phyloP scores from a whole-genome alignment of 2,329 filamentous ascomycete species.

The Orbilia oligospora region DNA sequence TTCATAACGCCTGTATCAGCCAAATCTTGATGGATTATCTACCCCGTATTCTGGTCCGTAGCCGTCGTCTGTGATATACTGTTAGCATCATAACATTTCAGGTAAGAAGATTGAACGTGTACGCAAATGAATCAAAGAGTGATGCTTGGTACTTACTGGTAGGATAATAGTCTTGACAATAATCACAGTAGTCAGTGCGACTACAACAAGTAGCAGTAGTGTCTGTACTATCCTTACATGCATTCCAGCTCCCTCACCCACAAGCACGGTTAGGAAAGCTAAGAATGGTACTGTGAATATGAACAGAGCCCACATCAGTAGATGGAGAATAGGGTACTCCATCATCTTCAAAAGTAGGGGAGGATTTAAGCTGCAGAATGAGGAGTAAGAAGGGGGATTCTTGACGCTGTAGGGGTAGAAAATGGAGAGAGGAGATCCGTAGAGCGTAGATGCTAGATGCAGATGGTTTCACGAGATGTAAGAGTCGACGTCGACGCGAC shows the following conservation, averaged over 20 bases:
- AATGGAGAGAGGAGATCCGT: background rate
- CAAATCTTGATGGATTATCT: background rate
- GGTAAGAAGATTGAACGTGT: background rate
- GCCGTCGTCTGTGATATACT: conserved; percentile 4
- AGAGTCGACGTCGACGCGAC: too few relatives aligned
- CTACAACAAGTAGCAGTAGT: conserved; percentile 37
- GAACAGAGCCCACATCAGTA: background rate
- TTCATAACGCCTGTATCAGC: too few relatives aligned
- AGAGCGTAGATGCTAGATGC: background rate
- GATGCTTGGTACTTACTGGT: conserved; percentile 12
- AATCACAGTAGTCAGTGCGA: conserved; percentile 36
- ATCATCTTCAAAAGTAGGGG: too few relatives aligned
- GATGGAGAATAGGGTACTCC: background rate
- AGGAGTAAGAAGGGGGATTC: background rate
- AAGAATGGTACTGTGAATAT: background rate
- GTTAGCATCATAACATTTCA: background rate
- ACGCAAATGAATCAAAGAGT: background rate
- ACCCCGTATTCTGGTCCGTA: conserved; percentile 42
- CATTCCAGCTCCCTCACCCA: conserved; percentile 10
- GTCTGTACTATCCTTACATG: conserved; percentile 18
- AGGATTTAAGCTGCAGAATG: too few relatives aligned
- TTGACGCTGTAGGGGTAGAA: background rate
- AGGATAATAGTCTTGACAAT: conserved; percentile 34
- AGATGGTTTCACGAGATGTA: background rate
- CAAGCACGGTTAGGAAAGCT: conserved; percentile 37